phyloP scores from a whole-genome alignment of 2,329 filamentous ascomycete genomes.

The Leptodontidium sp. region DNA sequence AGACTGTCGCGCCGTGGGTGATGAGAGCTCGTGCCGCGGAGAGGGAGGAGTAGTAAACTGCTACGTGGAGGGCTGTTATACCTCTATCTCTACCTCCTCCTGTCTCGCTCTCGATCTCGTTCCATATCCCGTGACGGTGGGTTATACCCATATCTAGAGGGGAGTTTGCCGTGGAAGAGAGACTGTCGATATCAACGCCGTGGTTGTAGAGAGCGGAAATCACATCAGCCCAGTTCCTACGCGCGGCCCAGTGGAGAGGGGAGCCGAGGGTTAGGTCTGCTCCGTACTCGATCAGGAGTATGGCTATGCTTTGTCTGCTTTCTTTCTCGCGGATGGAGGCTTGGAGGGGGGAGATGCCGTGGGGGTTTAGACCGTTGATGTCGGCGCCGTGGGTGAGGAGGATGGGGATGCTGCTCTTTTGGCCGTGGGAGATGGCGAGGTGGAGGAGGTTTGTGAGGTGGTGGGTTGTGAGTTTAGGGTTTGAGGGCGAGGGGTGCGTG shows the following conservation, averaged over 20 bases:
- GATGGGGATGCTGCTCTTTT: neutral
- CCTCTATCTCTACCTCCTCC: neutral
- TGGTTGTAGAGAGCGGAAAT: neutral
- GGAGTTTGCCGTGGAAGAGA: too few relatives aligned
- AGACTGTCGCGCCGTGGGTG: neutral
- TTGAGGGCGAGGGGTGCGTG: neutral
- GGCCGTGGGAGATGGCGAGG: neutral
- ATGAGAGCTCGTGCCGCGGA: neutral
- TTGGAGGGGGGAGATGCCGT: constrained; percentile 1
- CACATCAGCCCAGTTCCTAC: neutral
- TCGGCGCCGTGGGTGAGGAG: constrained; percentile 6
- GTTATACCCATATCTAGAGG: too few relatives aligned
- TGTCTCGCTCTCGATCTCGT: too few relatives aligned
- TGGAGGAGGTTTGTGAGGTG: neutral
- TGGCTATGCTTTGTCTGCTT: neutral
- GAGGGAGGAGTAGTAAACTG: constrained; percentile 2
- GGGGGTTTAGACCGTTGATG: constrained; percentile 10
- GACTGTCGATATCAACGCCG: neutral
- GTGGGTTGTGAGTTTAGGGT: neutral
- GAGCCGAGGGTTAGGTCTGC: neutral
- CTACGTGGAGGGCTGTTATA: neutral
- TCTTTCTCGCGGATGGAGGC: neutral
- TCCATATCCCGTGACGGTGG: too few relatives aligned
- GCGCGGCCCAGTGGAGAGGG: neutral
- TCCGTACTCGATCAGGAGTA: neutral